phyloP scores from a whole-genome alignment of 2,329 filamentous ascomycete genomes.

The Meredithiella fracta region DNA sequence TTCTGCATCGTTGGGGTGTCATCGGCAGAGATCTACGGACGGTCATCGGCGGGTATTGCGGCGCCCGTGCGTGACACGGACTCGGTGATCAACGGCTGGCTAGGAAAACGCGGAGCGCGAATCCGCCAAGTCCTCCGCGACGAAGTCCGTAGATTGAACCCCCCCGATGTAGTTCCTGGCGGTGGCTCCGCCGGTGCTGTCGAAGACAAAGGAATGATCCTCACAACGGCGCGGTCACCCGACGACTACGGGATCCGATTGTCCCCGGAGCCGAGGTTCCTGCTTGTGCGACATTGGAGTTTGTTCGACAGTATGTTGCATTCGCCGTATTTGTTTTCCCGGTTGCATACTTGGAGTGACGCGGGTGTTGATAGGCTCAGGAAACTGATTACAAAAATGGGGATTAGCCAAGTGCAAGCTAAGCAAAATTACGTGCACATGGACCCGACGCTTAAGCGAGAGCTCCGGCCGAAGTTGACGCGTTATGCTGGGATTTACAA shows the following conservation, averaged over 20 bases:
- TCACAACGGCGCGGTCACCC: constrained; percentile 71
- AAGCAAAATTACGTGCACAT: constrained; percentile 95
- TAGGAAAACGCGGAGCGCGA: constrained; percentile 63
- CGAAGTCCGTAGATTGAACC: constrained; percentile 85
- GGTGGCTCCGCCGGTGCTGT: constrained; percentile 23
- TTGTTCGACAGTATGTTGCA: constrained; percentile 98
- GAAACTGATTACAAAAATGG: constrained; percentile 95
- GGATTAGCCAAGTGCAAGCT: constrained; percentile 81
- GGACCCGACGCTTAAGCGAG: constrained; percentile 91
- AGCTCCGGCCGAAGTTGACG: constrained; percentile 66
- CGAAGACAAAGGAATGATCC: constrained; percentile 66
- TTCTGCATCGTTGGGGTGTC: constrained; percentile 85
- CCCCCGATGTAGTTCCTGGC: constrained; percentile 41
- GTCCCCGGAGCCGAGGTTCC: constrained; percentile 82
- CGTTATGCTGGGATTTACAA: constrained; percentile 90
- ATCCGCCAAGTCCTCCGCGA: constrained; percentile 78
- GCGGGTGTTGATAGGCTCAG: constrained; percentile 73
- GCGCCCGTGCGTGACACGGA: constrained; percentile 39
- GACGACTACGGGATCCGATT: constrained; percentile 85
- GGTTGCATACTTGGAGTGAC: constrained; percentile 89
- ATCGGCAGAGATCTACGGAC: constrained; percentile 82
- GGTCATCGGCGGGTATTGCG: constrained; percentile 65
- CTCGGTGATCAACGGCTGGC: constrained; percentile 52
- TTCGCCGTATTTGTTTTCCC: constrained; percentile 81
- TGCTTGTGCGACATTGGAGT: constrained; percentile 90